Conservation (phyloP, 2,329 filamentous ascomycete genomes). For the Alternaria postmessia region DNA sequence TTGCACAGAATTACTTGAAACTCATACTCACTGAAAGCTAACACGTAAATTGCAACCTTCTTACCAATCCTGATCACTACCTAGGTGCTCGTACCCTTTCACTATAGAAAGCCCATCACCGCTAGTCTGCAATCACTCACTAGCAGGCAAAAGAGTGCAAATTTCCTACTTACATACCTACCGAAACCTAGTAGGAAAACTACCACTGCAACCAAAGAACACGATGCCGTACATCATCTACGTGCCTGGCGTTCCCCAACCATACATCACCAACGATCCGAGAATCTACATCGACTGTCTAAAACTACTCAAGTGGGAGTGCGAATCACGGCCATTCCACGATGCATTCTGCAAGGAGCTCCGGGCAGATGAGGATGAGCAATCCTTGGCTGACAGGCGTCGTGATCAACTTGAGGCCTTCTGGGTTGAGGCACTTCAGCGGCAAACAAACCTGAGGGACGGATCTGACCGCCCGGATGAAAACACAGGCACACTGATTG, state of each 20-base stretch:
- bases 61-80: not conserved
- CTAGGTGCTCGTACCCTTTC: not conserved
- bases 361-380: constrained; percentile 22
- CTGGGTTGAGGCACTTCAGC: constrained; percentile 12
- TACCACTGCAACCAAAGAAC: not conserved
- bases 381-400: constrained; percentile 20
- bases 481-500: not conserved
- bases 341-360: constrained; percentile 24
- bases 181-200: not conserved
- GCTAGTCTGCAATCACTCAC: not conserved
- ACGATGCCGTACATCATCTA: constrained; percentile 35
- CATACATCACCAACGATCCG: constrained; percentile 31
- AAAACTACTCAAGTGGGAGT: constrained; percentile 23
- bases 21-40: not conserved
- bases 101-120: not conserved
- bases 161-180: not conserved
- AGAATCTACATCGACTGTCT: constrained; percentile 30
- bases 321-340: constrained; percentile 28
- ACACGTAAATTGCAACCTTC: not conserved
- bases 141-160: not conserved
- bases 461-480: not conserved
- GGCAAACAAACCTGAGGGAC: not conserved
- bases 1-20: not conserved
- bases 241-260: constrained; percentile 19
- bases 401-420: constrained; percentile 24